phyloP scores from a whole-genome alignment of 257 asterid genomes.

The Datura wrightii region DNA sequence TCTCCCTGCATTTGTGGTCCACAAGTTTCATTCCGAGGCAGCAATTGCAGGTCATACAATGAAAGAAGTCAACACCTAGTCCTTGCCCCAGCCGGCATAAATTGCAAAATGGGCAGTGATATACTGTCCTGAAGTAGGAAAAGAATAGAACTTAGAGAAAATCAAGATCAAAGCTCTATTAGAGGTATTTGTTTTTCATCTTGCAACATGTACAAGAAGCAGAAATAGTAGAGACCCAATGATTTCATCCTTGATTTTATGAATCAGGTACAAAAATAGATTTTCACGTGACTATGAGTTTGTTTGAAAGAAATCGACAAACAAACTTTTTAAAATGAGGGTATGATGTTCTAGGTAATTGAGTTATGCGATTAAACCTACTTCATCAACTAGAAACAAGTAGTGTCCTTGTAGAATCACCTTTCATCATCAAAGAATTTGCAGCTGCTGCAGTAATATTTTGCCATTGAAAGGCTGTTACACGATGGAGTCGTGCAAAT shows the following conservation, averaged over 20 bases:
- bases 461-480: conserved; percentile 80
- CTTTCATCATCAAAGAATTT: conserved; percentile 95
- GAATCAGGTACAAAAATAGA: not conserved
- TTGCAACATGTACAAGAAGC: conserved; percentile 19
- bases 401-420: conserved; percentile 40
- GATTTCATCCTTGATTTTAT: not conserved
- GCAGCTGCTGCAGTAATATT: conserved; percentile 94
- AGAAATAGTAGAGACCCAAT: not conserved
- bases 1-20: conserved; percentile 95
- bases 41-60: conserved; percentile 97
- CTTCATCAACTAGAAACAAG: conserved; percentile 23
- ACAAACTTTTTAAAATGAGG: not conserved
- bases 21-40: conserved; percentile 77
- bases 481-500: conserved; percentile 80
- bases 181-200: not conserved
- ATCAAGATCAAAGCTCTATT: conserved; percentile 22
- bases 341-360: not conserved
- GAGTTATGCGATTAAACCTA: not conserved
- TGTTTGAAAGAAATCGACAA: not conserved
- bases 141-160: conserved; percentile 8
- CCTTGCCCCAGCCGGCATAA: conserved; percentile 95
- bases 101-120: conserved; percentile 97
- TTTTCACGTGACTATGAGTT: not conserved
- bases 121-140: conserved; percentile 68
- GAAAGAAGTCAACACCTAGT: conserved; percentile 88